Conservation (phyloP, 73 alveolate species). For the Paraurostyla sp. region DNA sequence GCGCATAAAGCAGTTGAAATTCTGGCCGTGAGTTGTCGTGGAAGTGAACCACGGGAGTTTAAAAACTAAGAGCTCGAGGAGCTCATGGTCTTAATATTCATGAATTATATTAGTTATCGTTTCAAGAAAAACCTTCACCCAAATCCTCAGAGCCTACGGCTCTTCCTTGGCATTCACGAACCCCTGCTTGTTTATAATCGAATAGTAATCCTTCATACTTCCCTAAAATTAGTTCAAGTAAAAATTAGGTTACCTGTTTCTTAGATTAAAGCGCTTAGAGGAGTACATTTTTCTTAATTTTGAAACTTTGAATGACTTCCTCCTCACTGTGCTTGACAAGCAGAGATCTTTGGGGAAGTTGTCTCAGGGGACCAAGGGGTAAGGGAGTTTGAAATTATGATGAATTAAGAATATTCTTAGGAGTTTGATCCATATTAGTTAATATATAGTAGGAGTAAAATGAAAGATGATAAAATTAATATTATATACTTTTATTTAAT, state of each 20-base stretch:
- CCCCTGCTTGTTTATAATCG: neutral
- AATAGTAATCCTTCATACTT: slow-evolving; percentile 20
- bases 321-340: slow-evolving; percentile 39
- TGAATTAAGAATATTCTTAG: slow-evolving; percentile 49
- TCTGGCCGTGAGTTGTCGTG: slow-evolving; percentile 56
- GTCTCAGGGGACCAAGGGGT: neutral
- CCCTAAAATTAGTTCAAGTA: neutral
- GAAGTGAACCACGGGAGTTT: slow-evolving; percentile 58
- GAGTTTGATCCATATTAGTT: neutral
- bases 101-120: slow-evolving; percentile 25
- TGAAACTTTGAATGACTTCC: neutral
- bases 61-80: slow-evolving; percentile 43
- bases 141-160: slow-evolving; percentile 31
- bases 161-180: slow-evolving; percentile 46
- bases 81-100: slow-evolving; percentile 46
- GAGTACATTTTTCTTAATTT: slow-evolving; percentile 2
- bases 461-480: slow-evolving; percentile 17
- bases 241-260: slow-evolving; percentile 9
- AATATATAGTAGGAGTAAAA: slow-evolving; percentile 10
- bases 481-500: slow-evolving; percentile 25
- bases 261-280: slow-evolving; percentile 39
- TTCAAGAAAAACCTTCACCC: slow-evolving; percentile 46
- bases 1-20: slow-evolving; percentile 20
- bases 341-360: slow-evolving; percentile 35
- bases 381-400: slow-evolving; percentile 13